These are phyloP conservation scores for Epithemia pelagica DNA, from an alignment of 108 stramenopile genomes.

Conservation along the genomic window DNA sequence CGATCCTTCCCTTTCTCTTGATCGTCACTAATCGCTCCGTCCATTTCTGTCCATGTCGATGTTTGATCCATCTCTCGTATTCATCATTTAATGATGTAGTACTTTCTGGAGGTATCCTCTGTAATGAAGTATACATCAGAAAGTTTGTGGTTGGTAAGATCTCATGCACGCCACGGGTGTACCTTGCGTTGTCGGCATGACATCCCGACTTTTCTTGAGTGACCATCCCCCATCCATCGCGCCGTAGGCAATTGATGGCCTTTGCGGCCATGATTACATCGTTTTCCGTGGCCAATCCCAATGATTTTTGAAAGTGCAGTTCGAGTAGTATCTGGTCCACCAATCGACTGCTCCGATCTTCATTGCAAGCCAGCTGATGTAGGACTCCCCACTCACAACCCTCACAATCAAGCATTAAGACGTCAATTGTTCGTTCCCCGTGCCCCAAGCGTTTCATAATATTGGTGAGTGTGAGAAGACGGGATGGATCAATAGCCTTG, in stretches of 20 bases:
- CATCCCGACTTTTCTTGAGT: background rate
- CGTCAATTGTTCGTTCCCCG: background rate
- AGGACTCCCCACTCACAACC: constrained; percentile 10
- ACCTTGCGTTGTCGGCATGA: background rate
- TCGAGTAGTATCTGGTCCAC: background rate
- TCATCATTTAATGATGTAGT: background rate
- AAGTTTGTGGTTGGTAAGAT: background rate
- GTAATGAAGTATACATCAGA: background rate
- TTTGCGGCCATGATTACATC: background rate
- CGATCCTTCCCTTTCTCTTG: background rate
- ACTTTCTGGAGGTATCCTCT: background rate
- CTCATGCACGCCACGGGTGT: background rate
- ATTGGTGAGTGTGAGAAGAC: background rate
- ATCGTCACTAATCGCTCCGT: background rate
- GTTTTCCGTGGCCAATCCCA: background rate
- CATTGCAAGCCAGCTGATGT: background rate
- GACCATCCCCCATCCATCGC: background rate
- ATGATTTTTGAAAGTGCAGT: background rate
- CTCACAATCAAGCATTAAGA: constrained; percentile 12
- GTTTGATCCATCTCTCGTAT: background rate
- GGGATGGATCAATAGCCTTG: background rate
- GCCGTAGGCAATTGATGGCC: background rate
- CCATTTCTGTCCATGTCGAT: background rate
- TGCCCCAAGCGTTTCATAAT: constrained; percentile 8
- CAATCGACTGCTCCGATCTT: background rate